Evolutionary conservation across 805 yeast genomes (phyloP).

Genomic region (Ogataea pilisensis): DNA sequence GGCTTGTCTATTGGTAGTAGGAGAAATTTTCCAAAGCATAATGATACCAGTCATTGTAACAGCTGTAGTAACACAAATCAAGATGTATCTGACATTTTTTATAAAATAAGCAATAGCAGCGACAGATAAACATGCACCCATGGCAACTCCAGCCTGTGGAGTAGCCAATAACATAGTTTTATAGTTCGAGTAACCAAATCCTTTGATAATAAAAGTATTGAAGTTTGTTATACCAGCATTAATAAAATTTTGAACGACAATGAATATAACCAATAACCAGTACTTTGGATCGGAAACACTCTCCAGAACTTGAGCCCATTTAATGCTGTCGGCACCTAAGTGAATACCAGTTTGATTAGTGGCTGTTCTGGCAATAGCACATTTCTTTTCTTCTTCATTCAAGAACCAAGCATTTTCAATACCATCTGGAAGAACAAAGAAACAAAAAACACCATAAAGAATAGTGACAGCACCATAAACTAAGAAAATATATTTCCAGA

Average conservation of each 20-base stretch:
- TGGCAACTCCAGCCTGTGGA: slow-evolving; percentile 34
- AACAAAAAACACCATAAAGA: slow-evolving; percentile 29
- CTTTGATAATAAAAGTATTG: slow-evolving; percentile 41
- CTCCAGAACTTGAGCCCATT: slow-evolving; percentile 26
- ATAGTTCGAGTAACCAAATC: slow-evolving; percentile 32
- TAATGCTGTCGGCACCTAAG: slow-evolving; percentile 34
- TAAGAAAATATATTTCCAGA: slow-evolving; percentile 33
- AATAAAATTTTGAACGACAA: slow-evolving; percentile 43
- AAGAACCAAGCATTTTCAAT: slow-evolving; percentile 34
- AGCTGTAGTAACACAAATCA: slow-evolving; percentile 22
- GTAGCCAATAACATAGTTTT: slow-evolving; percentile 31
- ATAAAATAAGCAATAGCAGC: slow-evolving; percentile 18
- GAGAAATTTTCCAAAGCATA: slow-evolving; percentile 21
- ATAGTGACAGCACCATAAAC: slow-evolving; percentile 32
- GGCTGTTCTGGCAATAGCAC: slow-evolving; percentile 28
- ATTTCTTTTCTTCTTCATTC: slow-evolving; percentile 34
- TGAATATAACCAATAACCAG: slow-evolving; percentile 30
- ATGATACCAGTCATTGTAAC: slow-evolving; percentile 31
- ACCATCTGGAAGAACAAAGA: slow-evolving; percentile 30
- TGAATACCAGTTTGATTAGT: slow-evolving; percentile 36
- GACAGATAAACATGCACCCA: slow-evolving; percentile 29
- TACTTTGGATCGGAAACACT: slow-evolving; percentile 33
- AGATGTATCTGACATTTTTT: slow-evolving; percentile 21
- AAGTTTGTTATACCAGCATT: slow-evolving; percentile 56
- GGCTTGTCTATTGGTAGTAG: slow-evolving; percentile 16